Percentiles rank a stretch among this genome's conserved stretches.
These are phyloP conservation scores for Pleurotus cornucopiae DNA, from an alignment of 768 basidiomycete species.

Conservation along the genomic window DNA sequence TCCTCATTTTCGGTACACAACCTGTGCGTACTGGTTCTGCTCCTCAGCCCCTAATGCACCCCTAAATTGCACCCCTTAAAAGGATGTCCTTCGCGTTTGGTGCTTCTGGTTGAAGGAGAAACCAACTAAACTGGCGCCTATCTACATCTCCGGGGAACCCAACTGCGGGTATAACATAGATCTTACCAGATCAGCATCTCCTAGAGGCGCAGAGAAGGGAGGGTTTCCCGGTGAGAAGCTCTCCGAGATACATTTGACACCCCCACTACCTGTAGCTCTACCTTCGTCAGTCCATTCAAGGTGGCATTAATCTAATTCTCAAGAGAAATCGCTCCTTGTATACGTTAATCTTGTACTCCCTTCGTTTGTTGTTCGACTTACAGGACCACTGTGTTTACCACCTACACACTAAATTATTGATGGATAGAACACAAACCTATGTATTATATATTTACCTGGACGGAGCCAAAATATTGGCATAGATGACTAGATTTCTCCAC, in stretches of 20 bases:
- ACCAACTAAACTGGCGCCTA: neutral
- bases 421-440: too few relatives aligned
- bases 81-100: constrained; percentile 31
- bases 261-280: neutral
- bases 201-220: neutral
- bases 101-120: constrained; percentile 23
- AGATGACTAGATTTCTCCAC: too few relatives aligned
- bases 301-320: too few relatives aligned
- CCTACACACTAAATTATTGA: too few relatives aligned
- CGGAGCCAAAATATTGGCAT: too few relatives aligned
- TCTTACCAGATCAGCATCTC: neutral
- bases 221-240: neutral
- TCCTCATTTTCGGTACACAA: constrained; percentile 35
- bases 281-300: neutral
- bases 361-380: too few relatives aligned
- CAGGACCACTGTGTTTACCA: too few relatives aligned
- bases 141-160: constrained; percentile 3
- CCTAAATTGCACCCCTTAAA: neutral
- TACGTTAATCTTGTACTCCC: too few relatives aligned
- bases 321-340: too few relatives aligned
- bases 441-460: too few relatives aligned
- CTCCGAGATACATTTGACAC: neutral
- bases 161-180: constrained; percentile 2
- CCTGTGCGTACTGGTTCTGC: constrained; percentile 15
- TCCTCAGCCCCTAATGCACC: neutral